Evolutionary conservation across 306 rosid species (phyloP), one percentile per base, ranked within the genome.

Genomic region (Clitoria ternatea): DNA sequence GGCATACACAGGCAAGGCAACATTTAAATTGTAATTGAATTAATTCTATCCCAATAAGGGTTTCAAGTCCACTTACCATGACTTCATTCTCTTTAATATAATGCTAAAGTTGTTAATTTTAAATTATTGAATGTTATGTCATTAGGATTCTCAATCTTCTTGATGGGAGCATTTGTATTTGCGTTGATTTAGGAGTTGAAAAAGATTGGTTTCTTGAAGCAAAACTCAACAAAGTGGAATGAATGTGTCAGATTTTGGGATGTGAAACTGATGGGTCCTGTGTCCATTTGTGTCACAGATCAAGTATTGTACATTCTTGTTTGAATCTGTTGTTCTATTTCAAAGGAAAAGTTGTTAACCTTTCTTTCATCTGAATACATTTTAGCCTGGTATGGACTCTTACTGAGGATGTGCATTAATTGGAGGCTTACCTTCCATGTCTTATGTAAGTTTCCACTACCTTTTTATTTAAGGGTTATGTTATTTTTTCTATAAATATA

Each of bases 311-410:
- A n/a, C n/a, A n/a, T 62, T 47, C 57, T 63, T 29, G 37, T 12
- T 4, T 50, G 6, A 57, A 66, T 29, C 2, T n/a, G 66, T 1
- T 56, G 15, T 12, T 48, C 44, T 42, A 76, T 72, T 60, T 72
- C 52, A 60, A 48, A 44, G 57, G 50, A 45, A 43, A 62, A 26
- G 30, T 44, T 42, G 67, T 10, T 81, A 72, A 81, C 76, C 17
- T 20, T 63, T 53, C 37, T 71, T 56, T 60, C 19, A 23, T 72
- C 47, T 70, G 39, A 65, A 45, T 75, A 9, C 75, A 63, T 50
- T 85, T 55, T 44, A 91, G 97, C 91, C 69, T 91, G 88, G 78
- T 91, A 7, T 89, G 78, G 86, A 63, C 72, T 56, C 76, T 91
- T 18, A 66, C 77, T 3, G 90, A 82, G 1, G 83, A 79, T 15